These are phyloP conservation scores for Entomortierella parvispora DNA, from an alignment of 192 early-diverging fungal genomes.

Conservation along the genomic window DNA sequence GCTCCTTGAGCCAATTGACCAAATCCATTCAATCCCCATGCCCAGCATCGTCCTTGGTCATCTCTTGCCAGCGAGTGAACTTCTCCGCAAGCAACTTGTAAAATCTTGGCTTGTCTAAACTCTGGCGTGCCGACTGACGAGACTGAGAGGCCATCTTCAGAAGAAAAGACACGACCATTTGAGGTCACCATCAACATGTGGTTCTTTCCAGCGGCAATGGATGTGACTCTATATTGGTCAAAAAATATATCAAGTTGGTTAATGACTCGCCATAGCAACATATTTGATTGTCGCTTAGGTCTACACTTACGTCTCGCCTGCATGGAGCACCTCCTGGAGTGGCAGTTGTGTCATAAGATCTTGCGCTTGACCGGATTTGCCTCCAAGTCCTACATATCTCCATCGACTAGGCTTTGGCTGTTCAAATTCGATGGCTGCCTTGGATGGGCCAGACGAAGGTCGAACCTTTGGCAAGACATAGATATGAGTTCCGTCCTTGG, in stretches of 20 bases:
- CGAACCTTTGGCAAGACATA: constrained; percentile 47
- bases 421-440: constrained; percentile 36
- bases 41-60: constrained; percentile 45
- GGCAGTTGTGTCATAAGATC: constrained; percentile 42
- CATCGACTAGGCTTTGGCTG: constrained; percentile 10
- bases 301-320: constrained; percentile 19
- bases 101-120: constrained; percentile 19
- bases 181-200: constrained; percentile 55
- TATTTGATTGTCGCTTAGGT: neutral
- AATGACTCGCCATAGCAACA: no score
- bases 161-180: constrained; percentile 50
- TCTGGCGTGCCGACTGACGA: constrained; percentile 28
- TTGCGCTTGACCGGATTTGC: constrained; percentile 4
- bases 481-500: constrained; percentile 28
- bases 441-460: constrained; percentile 26
- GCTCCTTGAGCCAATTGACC: constrained; percentile 54
- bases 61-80: constrained; percentile 52
- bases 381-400: constrained; percentile 43
- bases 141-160: constrained; percentile 43
- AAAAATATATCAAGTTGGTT: no score
- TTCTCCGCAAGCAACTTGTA: constrained; percentile 54
- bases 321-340: constrained; percentile 19
- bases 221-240: constrained; percentile 29
- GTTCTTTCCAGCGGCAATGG: constrained; percentile 51
- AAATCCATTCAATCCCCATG: constrained; percentile 50